A percentile compares a stretch with the other conserved stretches of the same genome.
Conservation (phyloP, 345 rosid species). For the Conringia planisiliqua region DNA sequence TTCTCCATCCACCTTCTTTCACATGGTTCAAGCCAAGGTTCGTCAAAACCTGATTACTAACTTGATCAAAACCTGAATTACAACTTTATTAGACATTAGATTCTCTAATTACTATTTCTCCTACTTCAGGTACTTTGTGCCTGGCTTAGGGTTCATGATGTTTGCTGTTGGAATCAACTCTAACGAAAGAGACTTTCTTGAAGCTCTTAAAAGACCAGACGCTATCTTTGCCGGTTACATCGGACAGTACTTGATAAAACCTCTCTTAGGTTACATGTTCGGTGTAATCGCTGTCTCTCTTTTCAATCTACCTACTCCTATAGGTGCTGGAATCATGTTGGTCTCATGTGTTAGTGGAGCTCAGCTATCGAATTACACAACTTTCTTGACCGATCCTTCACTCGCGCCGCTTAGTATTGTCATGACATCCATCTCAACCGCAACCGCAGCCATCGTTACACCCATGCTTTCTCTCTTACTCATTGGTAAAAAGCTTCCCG, state of each 20-base stretch:
- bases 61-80: neutral
- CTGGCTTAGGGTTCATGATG: constrained; percentile 94
- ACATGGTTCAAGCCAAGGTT: constrained; percentile 92
- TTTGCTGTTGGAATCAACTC: constrained; percentile 96
- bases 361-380: constrained; percentile 90
- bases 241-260: constrained; percentile 83
- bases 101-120: neutral
- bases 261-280: constrained; percentile 75
- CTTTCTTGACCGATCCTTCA: constrained; percentile 79
- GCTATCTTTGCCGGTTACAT: constrained; percentile 72
- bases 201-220: constrained; percentile 74
- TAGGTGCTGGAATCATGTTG: constrained; percentile 96
- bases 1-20: constrained; percentile 84
- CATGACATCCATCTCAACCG: constrained; percentile 94
- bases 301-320: constrained; percentile 66
- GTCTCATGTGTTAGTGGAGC: constrained; percentile 97
- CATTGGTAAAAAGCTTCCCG: constrained; percentile 80
- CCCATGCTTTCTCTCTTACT: constrained; percentile 81
- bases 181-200: constrained; percentile 75
- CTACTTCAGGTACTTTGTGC: constrained; percentile 73
- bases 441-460: constrained; percentile 72
- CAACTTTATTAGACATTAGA: neutral
- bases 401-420: constrained; percentile 89
- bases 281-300: constrained; percentile 57
- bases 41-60: neutral